A percentile compares a stretch with the other conserved stretches of the same genome.
Conservation (phyloP, 352 stramenopile genomes). For the Pythium coloratum region DNA sequence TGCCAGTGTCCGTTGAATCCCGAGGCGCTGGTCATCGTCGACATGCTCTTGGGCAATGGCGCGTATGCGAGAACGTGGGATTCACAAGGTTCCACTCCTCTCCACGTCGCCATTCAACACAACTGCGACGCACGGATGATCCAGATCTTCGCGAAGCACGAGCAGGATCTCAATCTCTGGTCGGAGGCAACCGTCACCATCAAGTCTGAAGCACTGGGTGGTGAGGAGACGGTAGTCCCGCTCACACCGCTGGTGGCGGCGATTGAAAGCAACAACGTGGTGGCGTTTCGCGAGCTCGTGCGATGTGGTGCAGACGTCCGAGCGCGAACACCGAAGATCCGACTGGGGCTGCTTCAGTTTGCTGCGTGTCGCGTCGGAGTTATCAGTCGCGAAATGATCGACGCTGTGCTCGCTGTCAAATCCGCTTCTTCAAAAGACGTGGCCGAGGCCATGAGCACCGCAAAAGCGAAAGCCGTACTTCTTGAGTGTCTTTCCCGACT, state of each 20-base stretch:
- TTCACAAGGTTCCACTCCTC: constrained; percentile 37
- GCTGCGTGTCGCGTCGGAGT: constrained; percentile 22
- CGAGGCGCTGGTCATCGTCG: constrained; percentile 41
- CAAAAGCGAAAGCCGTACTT: not conserved
- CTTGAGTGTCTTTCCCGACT: not conserved
- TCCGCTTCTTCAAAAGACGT: not conserved
- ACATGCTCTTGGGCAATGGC: constrained; percentile 44
- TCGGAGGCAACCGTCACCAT: constrained; percentile 38
- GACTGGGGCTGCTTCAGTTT: constrained; percentile 53
- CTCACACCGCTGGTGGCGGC: constrained; percentile 58
- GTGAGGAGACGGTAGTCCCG: not conserved
- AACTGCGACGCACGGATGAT: constrained; percentile 45
- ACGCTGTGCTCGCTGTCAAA: constrained; percentile 14
- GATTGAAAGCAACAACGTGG: constrained; percentile 47
- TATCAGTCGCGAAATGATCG: constrained; percentile 6
- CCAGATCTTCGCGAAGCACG: constrained; percentile 43
- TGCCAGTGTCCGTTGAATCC: constrained; percentile 36
- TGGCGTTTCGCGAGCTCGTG: constrained; percentile 49
- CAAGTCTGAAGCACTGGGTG: constrained; percentile 4
- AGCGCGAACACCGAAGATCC: constrained; percentile 43
- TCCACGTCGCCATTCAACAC: constrained; percentile 56
- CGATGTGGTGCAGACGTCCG: constrained; percentile 45
- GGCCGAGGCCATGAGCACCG: not conserved
- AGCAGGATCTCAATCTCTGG: constrained; percentile 62
- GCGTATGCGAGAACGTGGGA: constrained; percentile 59